Conservation (phyloP, 2,329 filamentous ascomycete species). For the Rutstroemia sp. region DNA sequence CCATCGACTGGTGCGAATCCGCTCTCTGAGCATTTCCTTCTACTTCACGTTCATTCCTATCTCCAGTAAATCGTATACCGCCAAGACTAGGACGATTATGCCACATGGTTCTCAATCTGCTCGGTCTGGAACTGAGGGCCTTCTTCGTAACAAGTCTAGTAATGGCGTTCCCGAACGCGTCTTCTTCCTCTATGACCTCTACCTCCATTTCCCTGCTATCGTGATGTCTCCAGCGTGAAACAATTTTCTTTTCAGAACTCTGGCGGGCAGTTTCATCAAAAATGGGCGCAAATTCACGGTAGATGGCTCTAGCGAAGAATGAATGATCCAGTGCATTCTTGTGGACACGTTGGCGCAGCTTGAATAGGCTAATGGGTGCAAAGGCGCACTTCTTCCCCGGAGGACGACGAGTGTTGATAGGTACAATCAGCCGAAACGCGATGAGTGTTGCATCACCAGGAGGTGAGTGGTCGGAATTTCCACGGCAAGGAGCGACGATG, state of each 20-base stretch:
- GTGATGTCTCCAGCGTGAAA: not conserved
- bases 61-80: not conserved
- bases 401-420: constrained; percentile 49
- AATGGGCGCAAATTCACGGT: constrained; percentile 51
- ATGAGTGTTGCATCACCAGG: constrained; percentile 37
- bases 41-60: not conserved
- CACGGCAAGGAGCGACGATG: constrained; percentile 36
- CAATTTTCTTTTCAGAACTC: not conserved
- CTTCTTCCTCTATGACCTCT: constrained; percentile 3
- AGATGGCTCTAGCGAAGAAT: constrained; percentile 52
- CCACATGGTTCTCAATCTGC: constrained; percentile 2
- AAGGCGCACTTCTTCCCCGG: constrained; percentile 48
- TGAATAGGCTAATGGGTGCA: constrained; percentile 57
- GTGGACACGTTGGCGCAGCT: constrained; percentile 56
- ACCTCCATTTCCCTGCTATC: not conserved
- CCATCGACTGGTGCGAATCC: constrained; percentile 1
- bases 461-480: constrained; percentile 18
- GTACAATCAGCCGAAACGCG: constrained; percentile 53
- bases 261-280: constrained; percentile 19
- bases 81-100: not conserved
- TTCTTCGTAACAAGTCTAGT: not conserved
- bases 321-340: constrained; percentile 46
- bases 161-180: constrained; percentile 4
- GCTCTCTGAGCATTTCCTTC: not conserved
- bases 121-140: not conserved